A percentile compares a stretch with the other conserved stretches of the same genome.
phyloP scores from a whole-genome alignment of 202 grass and related monocot genomes.

The Cymbopogon flexuosus region DNA sequence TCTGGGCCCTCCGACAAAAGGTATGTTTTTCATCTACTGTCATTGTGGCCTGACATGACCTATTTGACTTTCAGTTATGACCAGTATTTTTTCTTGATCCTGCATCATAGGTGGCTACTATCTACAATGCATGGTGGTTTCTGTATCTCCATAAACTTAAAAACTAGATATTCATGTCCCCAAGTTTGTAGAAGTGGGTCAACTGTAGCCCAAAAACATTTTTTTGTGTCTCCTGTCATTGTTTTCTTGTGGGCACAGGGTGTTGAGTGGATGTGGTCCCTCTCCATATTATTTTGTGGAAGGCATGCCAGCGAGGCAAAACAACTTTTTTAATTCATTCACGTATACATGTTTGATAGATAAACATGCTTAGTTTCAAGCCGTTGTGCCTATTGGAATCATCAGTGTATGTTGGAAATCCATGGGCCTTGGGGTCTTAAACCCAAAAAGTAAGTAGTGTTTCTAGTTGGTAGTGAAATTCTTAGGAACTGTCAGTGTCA shows the following conservation, averaged over 20 bases:
- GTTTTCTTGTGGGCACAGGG: neutral
- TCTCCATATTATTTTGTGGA: neutral
- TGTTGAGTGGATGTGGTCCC: neutral
- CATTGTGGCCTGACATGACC: neutral
- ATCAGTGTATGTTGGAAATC: neutral
- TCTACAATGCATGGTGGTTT: neutral
- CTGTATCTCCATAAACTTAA: neutral
- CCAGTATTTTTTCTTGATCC: neutral
- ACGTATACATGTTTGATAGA: conserved; percentile 1
- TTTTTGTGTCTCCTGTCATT: neutral
- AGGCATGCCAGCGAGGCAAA: neutral
- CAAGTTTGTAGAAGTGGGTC: neutral
- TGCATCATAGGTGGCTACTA: neutral
- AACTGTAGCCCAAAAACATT: neutral
- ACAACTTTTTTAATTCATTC: neutral
- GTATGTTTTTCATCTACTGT: conserved; percentile 38
- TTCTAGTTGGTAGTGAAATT: conserved; percentile 17
- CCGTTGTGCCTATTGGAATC: neutral
- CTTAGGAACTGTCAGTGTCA: neutral
- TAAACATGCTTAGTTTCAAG: conserved; percentile 10
- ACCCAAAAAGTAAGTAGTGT: neutral
- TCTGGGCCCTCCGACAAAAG: conserved; percentile 82
- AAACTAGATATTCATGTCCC: neutral
- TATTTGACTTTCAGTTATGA: neutral
- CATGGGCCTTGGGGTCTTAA: neutral